These are phyloP conservation scores for Crithidia bombi DNA, from an alignment of 208 protist genomes.

Conservation along the genomic window DNA sequence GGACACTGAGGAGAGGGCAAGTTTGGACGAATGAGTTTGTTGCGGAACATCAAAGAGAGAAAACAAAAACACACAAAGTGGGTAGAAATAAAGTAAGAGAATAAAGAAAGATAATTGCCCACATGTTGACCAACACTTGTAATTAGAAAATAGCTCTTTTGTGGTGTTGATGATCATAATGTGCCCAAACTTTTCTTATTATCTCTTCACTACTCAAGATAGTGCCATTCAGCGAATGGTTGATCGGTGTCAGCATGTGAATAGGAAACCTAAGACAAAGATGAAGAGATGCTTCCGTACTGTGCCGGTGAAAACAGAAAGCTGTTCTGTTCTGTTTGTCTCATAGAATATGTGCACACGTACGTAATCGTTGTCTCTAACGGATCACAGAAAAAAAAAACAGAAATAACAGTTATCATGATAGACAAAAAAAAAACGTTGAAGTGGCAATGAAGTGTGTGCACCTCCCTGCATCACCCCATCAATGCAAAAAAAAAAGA, in stretches of 20 bases:
- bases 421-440: constrained; percentile 10
- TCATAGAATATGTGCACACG: neutral
- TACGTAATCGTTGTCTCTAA: neutral
- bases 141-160: no score
- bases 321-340: neutral
- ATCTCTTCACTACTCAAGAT: neutral
- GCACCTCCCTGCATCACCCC: neutral
- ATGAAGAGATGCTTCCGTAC: neutral
- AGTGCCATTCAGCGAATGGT: neutral
- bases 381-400: constrained; percentile 8
- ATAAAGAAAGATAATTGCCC: constrained; percentile 15
- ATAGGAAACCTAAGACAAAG: neutral
- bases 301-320: neutral
- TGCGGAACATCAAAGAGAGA: no score
- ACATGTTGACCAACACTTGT: no score
- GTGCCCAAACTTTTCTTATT: neutral
- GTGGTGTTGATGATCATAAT: no score
- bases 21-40: no score
- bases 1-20: neutral
- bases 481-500: constrained; percentile 18
- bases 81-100: constrained; percentile 27
- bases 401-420: neutral
- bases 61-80: constrained; percentile 5
- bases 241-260: neutral
- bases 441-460: neutral